These are phyloP conservation scores for Taiozyma onychis DNA, from an alignment of 1,139 yeast genomes.

Conservation along the genomic window DNA sequence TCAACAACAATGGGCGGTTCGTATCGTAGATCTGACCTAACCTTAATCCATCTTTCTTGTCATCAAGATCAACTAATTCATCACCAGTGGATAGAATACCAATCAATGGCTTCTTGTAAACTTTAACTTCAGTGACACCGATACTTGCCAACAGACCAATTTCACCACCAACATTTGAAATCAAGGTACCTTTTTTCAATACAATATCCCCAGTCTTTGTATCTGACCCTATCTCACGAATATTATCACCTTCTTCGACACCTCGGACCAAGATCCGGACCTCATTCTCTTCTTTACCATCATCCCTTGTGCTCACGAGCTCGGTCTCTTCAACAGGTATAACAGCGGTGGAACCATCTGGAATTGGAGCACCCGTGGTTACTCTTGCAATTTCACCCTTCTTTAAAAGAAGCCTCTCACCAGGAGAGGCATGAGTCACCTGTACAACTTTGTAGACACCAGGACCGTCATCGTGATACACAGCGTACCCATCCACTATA, in stretches of 20 bases:
- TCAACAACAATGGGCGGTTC: constrained; percentile 39
- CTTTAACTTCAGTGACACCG: constrained; percentile 32
- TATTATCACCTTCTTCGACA: constrained; percentile 36
- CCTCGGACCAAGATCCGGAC: constrained; percentile 31
- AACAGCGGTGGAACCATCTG: constrained; percentile 44
- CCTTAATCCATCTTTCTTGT: constrained; percentile 11
- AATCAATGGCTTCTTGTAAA: constrained; percentile 34
- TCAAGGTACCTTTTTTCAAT: constrained; percentile 29
- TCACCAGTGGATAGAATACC: constrained; percentile 47
- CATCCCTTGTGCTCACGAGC: constrained; percentile 27
- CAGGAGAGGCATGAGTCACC: constrained; percentile 38
- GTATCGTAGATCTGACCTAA: constrained; percentile 44
- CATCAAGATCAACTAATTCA: constrained; percentile 34
- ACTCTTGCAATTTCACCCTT: constrained; percentile 36
- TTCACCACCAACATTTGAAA: constrained; percentile 40
- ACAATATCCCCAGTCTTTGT: constrained; percentile 31
- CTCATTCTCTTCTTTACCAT: constrained; percentile 33
- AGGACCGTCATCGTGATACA: constrained; percentile 36
- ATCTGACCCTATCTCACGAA: constrained; percentile 42
- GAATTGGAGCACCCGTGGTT: constrained; percentile 51
- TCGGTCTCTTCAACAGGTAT: constrained; percentile 46
- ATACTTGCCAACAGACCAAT: constrained; percentile 41
- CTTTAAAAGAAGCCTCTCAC: constrained; percentile 12
- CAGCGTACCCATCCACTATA: constrained; percentile 50
- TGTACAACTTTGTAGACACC: constrained; percentile 35